phyloP scores from a whole-genome alignment of 495 filamentous ascomycete species.

The Immersiella caudata region DNA sequence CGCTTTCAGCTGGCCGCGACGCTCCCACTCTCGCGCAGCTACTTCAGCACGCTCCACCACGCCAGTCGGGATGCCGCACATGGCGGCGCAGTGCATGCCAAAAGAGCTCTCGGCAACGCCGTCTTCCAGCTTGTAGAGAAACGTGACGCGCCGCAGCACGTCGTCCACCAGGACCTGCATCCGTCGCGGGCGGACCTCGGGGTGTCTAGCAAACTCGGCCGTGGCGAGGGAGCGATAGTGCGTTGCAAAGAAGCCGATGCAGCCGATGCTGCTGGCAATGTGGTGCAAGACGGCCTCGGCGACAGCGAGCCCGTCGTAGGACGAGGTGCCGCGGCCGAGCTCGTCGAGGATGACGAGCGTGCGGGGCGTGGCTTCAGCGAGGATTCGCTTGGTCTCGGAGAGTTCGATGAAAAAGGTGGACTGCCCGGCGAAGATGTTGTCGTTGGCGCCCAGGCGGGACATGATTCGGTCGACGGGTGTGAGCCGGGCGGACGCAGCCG shows the following conservation, averaged over 20 bases:
- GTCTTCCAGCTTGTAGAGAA: conserved; percentile 91
- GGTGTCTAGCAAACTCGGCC: conserved; percentile 81
- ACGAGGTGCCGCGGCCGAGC: conserved; percentile 89
- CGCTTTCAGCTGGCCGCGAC: conserved; percentile 88
- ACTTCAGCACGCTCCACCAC: conserved; percentile 85
- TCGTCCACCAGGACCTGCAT: conserved; percentile 97
- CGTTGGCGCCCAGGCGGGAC: conserved; percentile 96
- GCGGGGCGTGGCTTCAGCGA: conserved; percentile 90
- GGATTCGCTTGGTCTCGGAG: conserved; percentile 97
- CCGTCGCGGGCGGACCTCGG: conserved; percentile 79
- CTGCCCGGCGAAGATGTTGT: conserved; percentile 98
- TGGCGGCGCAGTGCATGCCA: conserved; percentile 98
- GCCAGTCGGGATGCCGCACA: conserved; percentile 88
- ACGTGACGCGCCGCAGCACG: conserved; percentile 78
- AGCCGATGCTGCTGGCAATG: conserved; percentile 79
- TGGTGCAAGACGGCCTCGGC: conserved; percentile 96
- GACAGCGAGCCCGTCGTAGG: conserved; percentile 94
- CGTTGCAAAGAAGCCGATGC: conserved; percentile 95
- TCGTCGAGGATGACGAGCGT: conserved; percentile 98
- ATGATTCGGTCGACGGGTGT: conserved; percentile 97
- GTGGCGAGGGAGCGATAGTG: conserved; percentile 92
- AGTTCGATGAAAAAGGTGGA: conserved; percentile 98
- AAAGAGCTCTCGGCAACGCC: conserved; percentile 97
- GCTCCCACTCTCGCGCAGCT: conserved; percentile 92
- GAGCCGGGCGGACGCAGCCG: conserved; percentile 75